Evolutionary conservation across 2,329 filamentous ascomycete species (phyloP), one percentile per base, ranked within the genome.

Genomic region (Dactylellina leptospora): DNA sequence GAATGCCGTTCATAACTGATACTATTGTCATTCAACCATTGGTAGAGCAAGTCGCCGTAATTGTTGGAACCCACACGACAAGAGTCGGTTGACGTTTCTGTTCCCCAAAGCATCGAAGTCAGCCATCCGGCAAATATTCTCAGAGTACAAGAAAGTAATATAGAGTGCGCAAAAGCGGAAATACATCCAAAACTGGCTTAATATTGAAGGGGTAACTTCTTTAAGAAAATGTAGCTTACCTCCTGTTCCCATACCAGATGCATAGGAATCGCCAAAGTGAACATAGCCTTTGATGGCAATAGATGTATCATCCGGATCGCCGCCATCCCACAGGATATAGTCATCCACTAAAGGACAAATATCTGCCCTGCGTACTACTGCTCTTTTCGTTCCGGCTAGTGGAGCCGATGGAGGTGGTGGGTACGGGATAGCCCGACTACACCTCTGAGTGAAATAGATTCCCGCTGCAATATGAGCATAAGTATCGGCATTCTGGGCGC

Each of bases 121-220:
- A 38, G 33, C 33, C 16, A 38, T 38, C 33, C 33, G 33, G 33
- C 33, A 38, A 38, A 38, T 38, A 38, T 38, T 38, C 33, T 13
- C 33, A 38, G 33, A 38, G 33, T 38, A 38, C 33, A 38, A 38
- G 33, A 38, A 38, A 38, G 33, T 38, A 38, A 38, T 38, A 38
- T 38, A 38, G 33, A 38, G 33, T 38, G 11, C 33, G 33, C 33
- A 38, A 38, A 38, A 38, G 33, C 33, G 3, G 33, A 38, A 38
- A 38, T 38, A 38, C 16, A 38, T 38, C 33, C 33, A 38, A 38
- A 38, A 38, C 33, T 38, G 33, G 33, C 33, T 38, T 38, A 38
- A 38, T 38, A 38, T 38, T 38, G 33, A 38, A 38, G 33, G 33
- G 9, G 33, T 38, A 38, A 38, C 33, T 38, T 38, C 33, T 38